These are phyloP conservation scores for Salix caprea DNA, from an alignment of 345 rosid species.

Conservation along the genomic window DNA sequence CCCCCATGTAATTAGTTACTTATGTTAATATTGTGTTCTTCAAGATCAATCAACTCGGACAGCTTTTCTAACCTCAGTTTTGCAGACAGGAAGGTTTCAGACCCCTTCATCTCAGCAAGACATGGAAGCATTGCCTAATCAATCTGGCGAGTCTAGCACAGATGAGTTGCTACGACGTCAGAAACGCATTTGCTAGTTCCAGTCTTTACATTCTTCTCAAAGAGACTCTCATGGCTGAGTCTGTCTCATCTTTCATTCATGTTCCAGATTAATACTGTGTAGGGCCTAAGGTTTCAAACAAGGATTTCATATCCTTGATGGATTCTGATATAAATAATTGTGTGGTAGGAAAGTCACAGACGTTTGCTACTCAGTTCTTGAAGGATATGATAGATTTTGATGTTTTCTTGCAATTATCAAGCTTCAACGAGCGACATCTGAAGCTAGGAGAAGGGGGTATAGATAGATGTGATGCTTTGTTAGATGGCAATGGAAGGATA, in stretches of 20 bases:
- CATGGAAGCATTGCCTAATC: constrained; percentile 68
- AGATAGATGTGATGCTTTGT: neutral
- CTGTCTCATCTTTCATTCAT: constrained; percentile 55
- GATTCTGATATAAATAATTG: constrained; percentile 29
- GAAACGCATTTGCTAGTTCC: constrained; percentile 50
- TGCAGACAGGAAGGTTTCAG: constrained; percentile 62
- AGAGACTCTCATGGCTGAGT: constrained; percentile 41
- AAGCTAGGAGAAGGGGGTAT: constrained; percentile 7
- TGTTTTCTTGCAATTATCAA: constrained; percentile 7
- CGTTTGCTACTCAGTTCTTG: constrained; percentile 18
- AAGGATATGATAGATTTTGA: constrained; percentile 34
- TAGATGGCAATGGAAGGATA: constrained; percentile 12
- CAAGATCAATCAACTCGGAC: neutral
- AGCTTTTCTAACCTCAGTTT: constrained; percentile 30
- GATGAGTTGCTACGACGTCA: constrained; percentile 56
- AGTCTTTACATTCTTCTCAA: constrained; percentile 21
- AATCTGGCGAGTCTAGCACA: constrained; percentile 48
- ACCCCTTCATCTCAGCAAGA: constrained; percentile 39
- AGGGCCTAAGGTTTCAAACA: constrained; percentile 13
- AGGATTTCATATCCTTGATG: constrained; percentile 24
- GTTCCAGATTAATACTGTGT: constrained; percentile 37
- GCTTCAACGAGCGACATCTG: constrained; percentile 1
- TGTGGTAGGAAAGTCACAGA: constrained; percentile 11
- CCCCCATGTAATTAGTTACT: constrained; percentile 38
- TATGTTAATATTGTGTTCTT: neutral